Evolutionary conservation across 495 filamentous ascomycete genomes (phyloP), one percentile per base, ranked within the genome.

Genomic region (Aspergillus baeticus): DNA sequence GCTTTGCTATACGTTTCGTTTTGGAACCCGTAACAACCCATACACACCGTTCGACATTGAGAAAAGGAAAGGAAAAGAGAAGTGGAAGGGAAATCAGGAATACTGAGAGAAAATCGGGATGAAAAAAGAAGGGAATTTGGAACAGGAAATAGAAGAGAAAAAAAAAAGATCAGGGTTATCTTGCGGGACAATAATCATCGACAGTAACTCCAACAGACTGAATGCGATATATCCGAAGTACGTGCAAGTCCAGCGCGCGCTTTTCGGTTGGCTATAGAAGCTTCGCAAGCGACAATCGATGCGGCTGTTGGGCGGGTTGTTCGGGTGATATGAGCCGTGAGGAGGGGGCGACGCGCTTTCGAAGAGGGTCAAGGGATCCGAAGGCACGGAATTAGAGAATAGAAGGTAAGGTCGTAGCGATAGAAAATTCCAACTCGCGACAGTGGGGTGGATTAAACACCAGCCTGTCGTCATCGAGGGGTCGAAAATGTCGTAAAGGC

Each of bases 171-270:
- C 67, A 67, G 66, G 63, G 60, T 67, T 67, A 62, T 53, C 42
- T 48, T 44, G 44, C 29, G 46, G 35, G 21, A 36, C 43, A 69
- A 59, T 58, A 63, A 59, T 67, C 56, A 67, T 62, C 59, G 63
- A 71, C 63, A 70, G 49, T 33, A 58, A 58, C 42, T 54, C 48
- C 47, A 63, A 58, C 53, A 42, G 54, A 33, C 13, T 22, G 22
- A 43, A 56, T 48, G 56, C 42, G 49, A 56, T 52, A 29, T 36
- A 37, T 50, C 57, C 57, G 61, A 63, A 72, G 64, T 68, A 67
- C 69, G 63, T 69, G 69, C 74, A 73, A 65, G 71, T 68, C 75
- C 76, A 75, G 75, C 71, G 70, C 62, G 68, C 65, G 49, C 63
- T 60, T 63, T 62, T 66, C 64, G 60, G 67, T 56, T 49, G 54